Conservation (phyloP, 2,329 filamentous ascomycete genomes). For the Knufia petricola region DNA sequence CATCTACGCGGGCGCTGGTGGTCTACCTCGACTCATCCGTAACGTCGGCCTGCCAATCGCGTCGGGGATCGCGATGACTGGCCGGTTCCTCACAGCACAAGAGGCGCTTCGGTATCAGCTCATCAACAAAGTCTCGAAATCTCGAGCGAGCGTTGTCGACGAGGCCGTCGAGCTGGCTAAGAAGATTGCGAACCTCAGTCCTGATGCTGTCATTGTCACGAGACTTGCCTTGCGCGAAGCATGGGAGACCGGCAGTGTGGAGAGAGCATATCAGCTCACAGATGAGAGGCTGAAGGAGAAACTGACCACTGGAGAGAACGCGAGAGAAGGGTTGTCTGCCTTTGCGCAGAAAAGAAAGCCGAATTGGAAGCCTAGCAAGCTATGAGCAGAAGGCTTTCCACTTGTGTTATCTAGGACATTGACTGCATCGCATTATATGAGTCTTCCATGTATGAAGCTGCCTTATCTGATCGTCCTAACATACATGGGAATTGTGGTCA, state of each 20-base stretch:
- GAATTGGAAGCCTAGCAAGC: conserved; percentile 47
- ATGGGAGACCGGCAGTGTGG: conserved; percentile 60
- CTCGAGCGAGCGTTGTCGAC: conserved; percentile 21
- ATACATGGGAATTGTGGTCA: too few relatives aligned
- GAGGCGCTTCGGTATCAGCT: conserved; percentile 58
- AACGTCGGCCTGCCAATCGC: conserved; percentile 61
- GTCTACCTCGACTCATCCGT: conserved; percentile 55
- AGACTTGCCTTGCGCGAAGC: conserved; percentile 61
- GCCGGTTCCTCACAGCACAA: conserved; percentile 48
- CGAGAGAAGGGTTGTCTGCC: conserved; percentile 61
- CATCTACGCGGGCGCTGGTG: conserved; percentile 62
- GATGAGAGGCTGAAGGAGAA: conserved; percentile 17
- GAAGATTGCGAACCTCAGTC: conserved; percentile 56
- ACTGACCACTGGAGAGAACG: conserved; percentile 45
- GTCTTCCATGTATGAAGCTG: background rate
- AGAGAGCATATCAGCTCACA: conserved; percentile 47
- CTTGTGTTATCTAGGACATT: background rate
- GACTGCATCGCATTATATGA: background rate
- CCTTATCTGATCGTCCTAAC: too few relatives aligned
- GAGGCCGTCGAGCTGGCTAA: conserved; percentile 40
- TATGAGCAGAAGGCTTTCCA: conserved; percentile 28
- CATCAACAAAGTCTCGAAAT: conserved; percentile 38
- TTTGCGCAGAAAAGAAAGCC: conserved; percentile 68
- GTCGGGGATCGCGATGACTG: conserved; percentile 60
- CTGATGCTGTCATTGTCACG: conserved; percentile 66